These are phyloP conservation scores for Dictyostelium purpureum DNA, from an alignment of 78 protist species.

Conservation along the genomic window DNA sequence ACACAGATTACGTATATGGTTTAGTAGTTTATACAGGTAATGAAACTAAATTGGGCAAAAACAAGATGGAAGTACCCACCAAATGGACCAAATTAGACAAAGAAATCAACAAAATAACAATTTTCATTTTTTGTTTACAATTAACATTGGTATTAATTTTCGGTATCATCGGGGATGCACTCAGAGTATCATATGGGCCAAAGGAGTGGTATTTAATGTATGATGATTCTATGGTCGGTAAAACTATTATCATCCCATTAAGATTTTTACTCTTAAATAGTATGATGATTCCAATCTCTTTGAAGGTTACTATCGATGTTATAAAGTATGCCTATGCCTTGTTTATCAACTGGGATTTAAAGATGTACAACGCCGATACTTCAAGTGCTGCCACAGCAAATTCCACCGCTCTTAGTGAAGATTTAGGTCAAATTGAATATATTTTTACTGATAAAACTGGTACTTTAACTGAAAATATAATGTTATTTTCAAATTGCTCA, in stretches of 20 bases:
- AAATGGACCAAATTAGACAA: conserved; percentile 85
- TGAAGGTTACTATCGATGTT: conserved; percentile 91
- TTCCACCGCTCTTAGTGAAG: conserved; percentile 90
- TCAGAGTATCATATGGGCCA: not conserved
- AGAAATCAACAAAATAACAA: conserved; percentile 67
- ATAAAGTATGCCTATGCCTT: conserved; percentile 79
- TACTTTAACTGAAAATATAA: conserved; percentile 85
- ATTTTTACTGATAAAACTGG: conserved; percentile 94
- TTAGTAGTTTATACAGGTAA: conserved; percentile 89
- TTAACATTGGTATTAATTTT: conserved; percentile 56
- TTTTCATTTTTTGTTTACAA: conserved; percentile 82
- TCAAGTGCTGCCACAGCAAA: conserved; percentile 77
- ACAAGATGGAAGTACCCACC: conserved; percentile 82
- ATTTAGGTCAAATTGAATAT: conserved; percentile 91
- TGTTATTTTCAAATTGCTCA: conserved; percentile 77
- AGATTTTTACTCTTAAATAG: conserved; percentile 52
- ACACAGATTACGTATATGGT: conserved; percentile 75
- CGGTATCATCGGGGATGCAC: conserved; percentile 80
- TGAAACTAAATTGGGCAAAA: conserved; percentile 88
- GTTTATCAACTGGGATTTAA: conserved; percentile 85
- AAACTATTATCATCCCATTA: conserved; percentile 58
- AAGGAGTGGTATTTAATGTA: conserved; percentile 14
- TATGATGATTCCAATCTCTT: conserved; percentile 93
- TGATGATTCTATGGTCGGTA: not conserved
- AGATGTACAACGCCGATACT: conserved; percentile 71